Evolutionary conservation across 257 asterid species (phyloP).

Genomic region (Plantago elongata): DNA sequence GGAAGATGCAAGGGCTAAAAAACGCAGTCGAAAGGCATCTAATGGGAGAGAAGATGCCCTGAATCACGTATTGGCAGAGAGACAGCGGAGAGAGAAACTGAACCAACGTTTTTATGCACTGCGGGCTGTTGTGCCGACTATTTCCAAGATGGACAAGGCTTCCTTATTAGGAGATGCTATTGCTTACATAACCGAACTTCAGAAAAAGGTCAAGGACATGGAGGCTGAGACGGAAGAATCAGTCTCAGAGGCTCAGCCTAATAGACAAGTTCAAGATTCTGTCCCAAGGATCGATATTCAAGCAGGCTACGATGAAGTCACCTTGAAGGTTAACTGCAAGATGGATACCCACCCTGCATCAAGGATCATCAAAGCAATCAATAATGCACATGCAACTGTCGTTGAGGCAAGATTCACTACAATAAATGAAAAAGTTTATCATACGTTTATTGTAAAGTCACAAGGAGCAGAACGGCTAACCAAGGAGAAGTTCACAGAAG

Average conservation of each 20-base stretch:
- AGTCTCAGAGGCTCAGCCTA: conserved; percentile 30
- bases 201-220: conserved; percentile 70
- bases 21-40: conserved; percentile 89
- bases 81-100: conserved; percentile 82
- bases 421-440: conserved; percentile 51
- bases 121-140: conserved; percentile 81
- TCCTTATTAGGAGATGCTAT: conserved; percentile 89
- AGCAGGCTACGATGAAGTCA: conserved; percentile 37
- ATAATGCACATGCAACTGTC: conserved; percentile 45
- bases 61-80: conserved; percentile 86
- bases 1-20: conserved; percentile 68
- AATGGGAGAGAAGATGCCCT: conserved; percentile 87
- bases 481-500: conserved; percentile 67
- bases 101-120: conserved; percentile 83
- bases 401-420: conserved; percentile 56
- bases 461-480: conserved; percentile 57
- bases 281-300: conserved; percentile 39
- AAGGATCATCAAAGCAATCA: conserved; percentile 54
- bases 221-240: conserved; percentile 52
- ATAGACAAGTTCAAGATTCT: conserved; percentile 23
- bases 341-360: conserved; percentile 67
- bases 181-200: conserved; percentile 84
- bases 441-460: conserved; percentile 72
- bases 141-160: conserved; percentile 96
- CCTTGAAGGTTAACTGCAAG: conserved; percentile 57